Base-by-base conservation (phyloP, 306 rosid species). In the Dryas alaskensis region DNA sequence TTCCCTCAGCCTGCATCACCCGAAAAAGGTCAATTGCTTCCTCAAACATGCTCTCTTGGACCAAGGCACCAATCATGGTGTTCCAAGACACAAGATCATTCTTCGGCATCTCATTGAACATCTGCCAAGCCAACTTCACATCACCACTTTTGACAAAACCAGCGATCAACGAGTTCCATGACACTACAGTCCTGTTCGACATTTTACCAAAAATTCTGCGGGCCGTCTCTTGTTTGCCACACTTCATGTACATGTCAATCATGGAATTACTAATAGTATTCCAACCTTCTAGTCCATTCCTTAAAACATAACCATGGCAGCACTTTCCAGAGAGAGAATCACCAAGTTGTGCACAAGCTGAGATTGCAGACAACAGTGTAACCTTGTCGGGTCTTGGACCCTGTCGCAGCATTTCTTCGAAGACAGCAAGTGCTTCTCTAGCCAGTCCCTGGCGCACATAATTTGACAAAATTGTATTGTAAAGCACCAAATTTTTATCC, bases 221-320 rank as follows among this genome's bases (percentile, higher is more conserved):
- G 52, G 90, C 96, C 45, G 82, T 70, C 70, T 81, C 87, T 65
- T 81, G 89, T 77, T 79, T 70, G 63, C 89, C 90, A 73, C 87
- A 89, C 82, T 82, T 89, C 97, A 90, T 87, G 75, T 89, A 92
- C 95, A 92, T 88, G 76, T 90, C 96, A 57, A 92, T 83, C 76
- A 87, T 69, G 65, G 91, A 90, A 17, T 92, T 92, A 70, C 82
- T 80, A 70, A 90, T 85, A 86, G 73, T 83, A 77, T 88, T 89
- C 92, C 89, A 87, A 65, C 75, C 72, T 74, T 86, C 95, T 17
- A 86, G 82, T 49, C 90, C 89, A 72, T 86, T 86, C 79, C 93
- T 85, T 40, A 89, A 75, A 79, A 80, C 89, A 79, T 81, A 90
- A 79, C 81, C 82, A 70, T 88, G 95, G 67, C 92, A 90, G 10